Base-by-base conservation (phyloP, 176 grass and related monocot genomes). In the Dactylis glomerata region DNA sequence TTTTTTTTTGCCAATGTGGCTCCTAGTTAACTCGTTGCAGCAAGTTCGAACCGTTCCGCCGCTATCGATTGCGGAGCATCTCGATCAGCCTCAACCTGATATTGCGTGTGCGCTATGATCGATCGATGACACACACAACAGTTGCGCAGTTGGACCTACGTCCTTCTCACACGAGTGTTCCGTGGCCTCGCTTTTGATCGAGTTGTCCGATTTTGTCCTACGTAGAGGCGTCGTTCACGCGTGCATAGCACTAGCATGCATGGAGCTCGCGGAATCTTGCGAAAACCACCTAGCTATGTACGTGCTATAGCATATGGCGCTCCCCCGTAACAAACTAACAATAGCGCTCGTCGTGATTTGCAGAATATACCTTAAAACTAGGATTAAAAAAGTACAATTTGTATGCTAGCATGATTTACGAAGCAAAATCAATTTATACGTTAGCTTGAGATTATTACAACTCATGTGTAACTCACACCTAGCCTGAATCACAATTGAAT, bases 171-270 rank as follows among this genome's bases (percentile, higher is more conserved):
- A 73, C n/a, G 80, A 63, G 73, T 32, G 62, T 77, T 70, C 38
- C 80, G 14, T 83, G 80, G 38, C 63, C 36, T 82, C 41, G 63
- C 73, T 83, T 83, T 83, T 41, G 37, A n/a, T n/a, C n/a, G n/a
- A 84, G 31, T 79, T 86, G 66, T 73, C 65, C 52, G 46, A 84
- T 44, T 78, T 78, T 86, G 65, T 73, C 66, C 54, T 33, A 36
- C 28, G 22, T 33, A 46, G 4, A 32, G 22, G 22, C 55, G 4
- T 32, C 45, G 0, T 14, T 20, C 57, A 49, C 31, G 73, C 71
- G 16, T 19, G 72, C 72, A 70, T 27, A 6, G 75, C 74, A 75
- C 50, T 17, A 51, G 26, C 65, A 13, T 63, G 57, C 76, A 16
- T 6, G 54, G 75, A 31, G 0, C 51, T 36, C 14, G 30, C n/a